Conservation (phyloP, 2,329 filamentous ascomycete genomes). For the Pseudovirgaria hyperparasitica region DNA sequence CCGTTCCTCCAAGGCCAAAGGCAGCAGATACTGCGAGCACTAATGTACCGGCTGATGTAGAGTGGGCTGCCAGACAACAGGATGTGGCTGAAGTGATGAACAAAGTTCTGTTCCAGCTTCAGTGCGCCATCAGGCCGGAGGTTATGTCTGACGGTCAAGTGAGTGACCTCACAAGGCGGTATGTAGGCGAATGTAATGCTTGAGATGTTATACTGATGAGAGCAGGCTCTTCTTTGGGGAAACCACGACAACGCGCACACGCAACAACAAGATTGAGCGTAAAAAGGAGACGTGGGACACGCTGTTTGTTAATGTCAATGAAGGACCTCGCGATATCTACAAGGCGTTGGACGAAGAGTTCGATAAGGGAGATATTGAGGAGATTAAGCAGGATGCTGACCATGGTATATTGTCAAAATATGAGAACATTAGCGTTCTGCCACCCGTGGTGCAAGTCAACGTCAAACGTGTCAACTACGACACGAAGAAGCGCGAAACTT, state of each 20-base stretch:
- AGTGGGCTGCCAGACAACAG: slow-evolving; percentile 59
- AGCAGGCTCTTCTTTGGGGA: slow-evolving; percentile 21
- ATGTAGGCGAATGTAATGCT: slow-evolving; percentile 27
- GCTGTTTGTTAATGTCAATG: slow-evolving; percentile 46
- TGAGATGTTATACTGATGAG: not conserved
- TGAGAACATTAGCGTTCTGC: slow-evolving; percentile 43
- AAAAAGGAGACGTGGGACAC: slow-evolving; percentile 50
- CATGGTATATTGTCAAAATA: slow-evolving; percentile 11
- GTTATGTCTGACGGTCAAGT: slow-evolving; percentile 62
- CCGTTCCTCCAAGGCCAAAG: slow-evolving; percentile 43
- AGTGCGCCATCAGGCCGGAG: slow-evolving; percentile 70
- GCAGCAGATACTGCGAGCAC: slow-evolving; percentile 11
- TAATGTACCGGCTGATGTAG: slow-evolving; percentile 32
- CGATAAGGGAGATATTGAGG: slow-evolving; percentile 58
- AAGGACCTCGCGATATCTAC: slow-evolving; percentile 56
- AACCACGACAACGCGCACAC: slow-evolving; percentile 32
- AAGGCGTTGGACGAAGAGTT: slow-evolving; percentile 77
- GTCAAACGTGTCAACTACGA: slow-evolving; percentile 74
- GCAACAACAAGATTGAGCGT: slow-evolving; percentile 32
- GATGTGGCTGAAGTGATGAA: slow-evolving; percentile 95
- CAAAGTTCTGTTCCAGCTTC: slow-evolving; percentile 80
- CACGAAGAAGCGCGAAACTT: slow-evolving; percentile 37
- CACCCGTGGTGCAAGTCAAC: slow-evolving; percentile 78
- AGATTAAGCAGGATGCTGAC: slow-evolving; percentile 5
- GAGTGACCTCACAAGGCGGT: slow-evolving; percentile 62